Base-by-base conservation (phyloP, 2,329 filamentous ascomycete genomes). In the Neopestalotiopsis sp. region DNA sequence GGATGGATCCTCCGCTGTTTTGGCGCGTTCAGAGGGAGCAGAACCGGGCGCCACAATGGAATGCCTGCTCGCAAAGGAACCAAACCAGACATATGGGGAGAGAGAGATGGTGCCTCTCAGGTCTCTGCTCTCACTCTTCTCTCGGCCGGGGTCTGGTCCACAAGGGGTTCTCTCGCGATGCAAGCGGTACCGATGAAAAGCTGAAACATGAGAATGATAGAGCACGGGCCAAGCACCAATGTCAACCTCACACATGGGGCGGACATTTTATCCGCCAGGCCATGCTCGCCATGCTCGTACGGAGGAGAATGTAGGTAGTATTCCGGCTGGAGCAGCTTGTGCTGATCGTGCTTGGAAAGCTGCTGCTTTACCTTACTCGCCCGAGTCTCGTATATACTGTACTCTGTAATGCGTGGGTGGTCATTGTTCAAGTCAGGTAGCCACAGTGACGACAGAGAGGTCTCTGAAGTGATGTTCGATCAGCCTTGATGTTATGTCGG, bases 221-320 rank as follows among this genome's bases (percentile, higher is more conserved):
- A 67, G 65, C 65, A 67, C 65, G n/a, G 65, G 65, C 65, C 65
- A 67, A 61, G 56, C 65, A 38, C 32, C 65, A 5, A 42, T 56
- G 56, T 59, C 30, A 61, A 40, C n/a, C 13, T 65, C n/a, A 53
- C 53, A 28, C n/a, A 40, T 38, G 14, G 30, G 53, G 56, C 42
- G 61, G 61, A 45, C 42, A 64, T 64, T 64, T 64, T 64, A 64
- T 40, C 61, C 61, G 61, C 24, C 24, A 28, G 24, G 24, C 24
- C 24, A 28, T 28, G 24, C 24, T 28, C 24, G 24, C 42, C 61
- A 49, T 24, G 45, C n/a, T n/a, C 45, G 45, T 53, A 53, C 20
- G 45, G 45, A 53, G 45, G 45, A 20, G n/a, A 53, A 53, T 53
- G 45, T 53, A 53, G 38, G 40, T 64, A 49, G 61, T 53, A 64